phyloP scores from a whole-genome alignment of 225 moss, liverwort and hornwort genomes.

The Neckera pumila region DNA sequence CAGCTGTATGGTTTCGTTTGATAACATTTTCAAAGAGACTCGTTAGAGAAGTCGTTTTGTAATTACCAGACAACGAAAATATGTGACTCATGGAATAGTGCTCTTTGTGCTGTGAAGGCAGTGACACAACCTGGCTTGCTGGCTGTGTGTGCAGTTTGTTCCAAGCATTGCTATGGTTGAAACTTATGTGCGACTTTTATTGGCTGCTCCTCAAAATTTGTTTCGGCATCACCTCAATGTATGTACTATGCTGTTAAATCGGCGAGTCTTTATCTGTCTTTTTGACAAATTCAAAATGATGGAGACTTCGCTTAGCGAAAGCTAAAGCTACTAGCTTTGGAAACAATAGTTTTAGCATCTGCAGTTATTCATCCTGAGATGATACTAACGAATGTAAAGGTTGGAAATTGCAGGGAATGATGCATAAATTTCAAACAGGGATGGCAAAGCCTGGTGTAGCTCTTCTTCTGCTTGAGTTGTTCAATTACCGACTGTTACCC shows the following conservation, averaged over 20 bases:
- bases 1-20: neutral
- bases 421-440: constrained; percentile 81
- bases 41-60: neutral
- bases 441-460: constrained; percentile 75
- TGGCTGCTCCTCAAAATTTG: constrained; percentile 86
- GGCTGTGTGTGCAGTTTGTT: constrained; percentile 42
- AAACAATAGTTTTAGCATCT: neutral
- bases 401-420: constrained; percentile 56
- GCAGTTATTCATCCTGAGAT: neutral
- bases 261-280: neutral
- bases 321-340: neutral
- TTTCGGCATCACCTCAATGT: constrained; percentile 90
- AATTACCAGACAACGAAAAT: neutral
- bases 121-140: constrained; percentile 1
- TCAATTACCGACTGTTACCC: constrained; percentile 76
- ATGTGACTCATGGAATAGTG: neutral
- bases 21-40: neutral
- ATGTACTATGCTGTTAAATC: neutral
- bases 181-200: constrained; percentile 80
- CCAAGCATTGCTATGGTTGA: constrained; percentile 96
- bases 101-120: neutral
- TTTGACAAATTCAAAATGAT: neutral
- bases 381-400: neutral
- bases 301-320: neutral
- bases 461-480: constrained; percentile 80